Percentiles rank a stretch among this genome's conserved stretches.
Conservation (phyloP, 1,284 basidiomycete species). For the Cryptococcus amylolentus region DNA sequence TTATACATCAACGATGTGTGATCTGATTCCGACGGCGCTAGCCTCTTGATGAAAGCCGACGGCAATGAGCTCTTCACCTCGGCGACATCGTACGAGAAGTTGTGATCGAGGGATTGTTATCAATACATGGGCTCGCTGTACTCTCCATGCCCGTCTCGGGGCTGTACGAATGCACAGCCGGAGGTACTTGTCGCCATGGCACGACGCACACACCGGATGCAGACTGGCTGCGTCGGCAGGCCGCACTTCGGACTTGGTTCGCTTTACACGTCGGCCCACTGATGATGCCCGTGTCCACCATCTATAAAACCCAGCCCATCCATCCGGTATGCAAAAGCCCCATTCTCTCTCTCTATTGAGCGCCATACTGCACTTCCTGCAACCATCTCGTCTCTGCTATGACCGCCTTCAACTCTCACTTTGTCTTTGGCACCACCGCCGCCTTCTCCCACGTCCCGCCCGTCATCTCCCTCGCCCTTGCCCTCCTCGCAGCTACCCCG, state of each 20-base stretch:
- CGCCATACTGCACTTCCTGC: background rate
- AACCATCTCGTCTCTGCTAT: background rate
- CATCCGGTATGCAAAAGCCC: constrained; percentile 24
- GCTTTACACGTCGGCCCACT: background rate
- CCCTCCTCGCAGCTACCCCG: constrained; percentile 4
- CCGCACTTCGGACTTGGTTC: constrained; percentile 1
- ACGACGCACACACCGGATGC: too few relatives aligned
- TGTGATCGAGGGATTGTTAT: too few relatives aligned
- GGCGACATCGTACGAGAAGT: too few relatives aligned
- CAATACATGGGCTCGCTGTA: too few relatives aligned
- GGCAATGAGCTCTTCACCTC: too few relatives aligned
- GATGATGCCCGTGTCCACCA: background rate
- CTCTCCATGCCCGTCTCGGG: too few relatives aligned
- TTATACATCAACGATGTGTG: too few relatives aligned
- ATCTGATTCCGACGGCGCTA: too few relatives aligned
- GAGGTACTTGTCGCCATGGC: too few relatives aligned
- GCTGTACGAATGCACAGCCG: too few relatives aligned
- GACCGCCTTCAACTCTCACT: constrained; percentile 9
- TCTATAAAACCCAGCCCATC: constrained; percentile 23
- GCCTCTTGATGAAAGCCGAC: too few relatives aligned
- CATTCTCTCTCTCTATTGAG: constrained; percentile 22
- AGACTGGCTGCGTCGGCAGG: too few relatives aligned
- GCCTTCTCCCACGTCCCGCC: constrained; percentile 12
- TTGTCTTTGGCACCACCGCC: constrained; percentile 12
- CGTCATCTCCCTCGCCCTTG: constrained; percentile 6